A percentile compares a stretch with the other conserved stretches of the same genome.
These are phyloP conservation scores for Paraconiothyrium brasiliense DNA, from an alignment of 2,329 filamentous ascomycete species.

Conservation along the genomic window DNA sequence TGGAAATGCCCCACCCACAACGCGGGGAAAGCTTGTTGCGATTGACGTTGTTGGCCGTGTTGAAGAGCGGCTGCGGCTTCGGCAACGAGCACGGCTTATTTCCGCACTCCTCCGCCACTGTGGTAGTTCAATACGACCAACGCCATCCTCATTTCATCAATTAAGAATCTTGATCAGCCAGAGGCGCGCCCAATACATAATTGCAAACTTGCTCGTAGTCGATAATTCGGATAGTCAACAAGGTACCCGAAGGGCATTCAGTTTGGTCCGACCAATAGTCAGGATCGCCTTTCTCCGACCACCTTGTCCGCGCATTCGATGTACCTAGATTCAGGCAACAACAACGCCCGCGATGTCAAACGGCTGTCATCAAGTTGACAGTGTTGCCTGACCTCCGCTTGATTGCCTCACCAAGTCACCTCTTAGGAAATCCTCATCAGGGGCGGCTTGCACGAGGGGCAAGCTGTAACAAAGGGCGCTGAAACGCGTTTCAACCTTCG, in stretches of 20 bases:
- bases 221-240: too few relatives aligned
- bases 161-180: not conserved
- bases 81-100: conserved; percentile 13
- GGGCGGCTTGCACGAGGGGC: conserved; percentile 1
- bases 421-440: too few relatives aligned
- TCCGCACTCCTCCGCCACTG: conserved; percentile 12
- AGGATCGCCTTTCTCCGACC: too few relatives aligned
- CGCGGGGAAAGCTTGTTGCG: conserved; percentile 16
- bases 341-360: too few relatives aligned
- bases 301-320: too few relatives aligned
- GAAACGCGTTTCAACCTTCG: conserved; percentile 22
- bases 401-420: too few relatives aligned
- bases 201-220: not conserved
- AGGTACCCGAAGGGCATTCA: too few relatives aligned
- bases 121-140: not conserved
- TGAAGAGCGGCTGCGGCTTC: conserved; percentile 11
- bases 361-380: too few relatives aligned
- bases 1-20: conserved; percentile 15
- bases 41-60: conserved; percentile 5
- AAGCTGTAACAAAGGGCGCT: conserved; percentile 10
- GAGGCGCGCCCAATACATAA: not conserved
- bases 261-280: too few relatives aligned
- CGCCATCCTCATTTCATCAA: not conserved
- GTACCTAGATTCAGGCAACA: too few relatives aligned
- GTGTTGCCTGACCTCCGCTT: too few relatives aligned